phyloP scores from a whole-genome alignment of 257 asterid species.

The Lycium barbarum region DNA sequence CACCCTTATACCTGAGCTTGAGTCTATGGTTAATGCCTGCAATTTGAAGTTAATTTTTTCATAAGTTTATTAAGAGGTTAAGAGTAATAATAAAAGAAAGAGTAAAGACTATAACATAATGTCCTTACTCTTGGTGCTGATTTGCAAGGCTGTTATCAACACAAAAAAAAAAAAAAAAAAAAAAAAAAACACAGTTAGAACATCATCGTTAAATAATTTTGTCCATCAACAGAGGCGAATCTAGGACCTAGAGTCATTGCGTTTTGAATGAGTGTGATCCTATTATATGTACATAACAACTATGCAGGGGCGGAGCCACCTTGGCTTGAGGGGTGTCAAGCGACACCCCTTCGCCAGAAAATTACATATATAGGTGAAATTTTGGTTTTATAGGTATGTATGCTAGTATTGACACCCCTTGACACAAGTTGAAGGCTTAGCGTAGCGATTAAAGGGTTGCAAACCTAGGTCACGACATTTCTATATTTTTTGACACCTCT shows the following conservation, averaged over 20 bases:
- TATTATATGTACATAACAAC: background rate
- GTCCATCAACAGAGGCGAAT: background rate
- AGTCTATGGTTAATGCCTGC: constrained; percentile 87
- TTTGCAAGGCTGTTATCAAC: constrained; percentile 74
- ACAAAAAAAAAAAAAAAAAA: constrained; percentile 8
- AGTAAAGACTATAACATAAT: constrained; percentile 17
- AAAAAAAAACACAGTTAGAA: constrained; percentile 4
- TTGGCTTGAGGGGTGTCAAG: too few relatives aligned
- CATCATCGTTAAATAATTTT: background rate
- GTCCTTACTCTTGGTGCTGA: constrained; percentile 88
- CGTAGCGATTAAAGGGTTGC: too few relatives aligned
- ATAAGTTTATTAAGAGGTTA: constrained; percentile 7
- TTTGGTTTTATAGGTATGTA: too few relatives aligned
- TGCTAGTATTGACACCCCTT: too few relatives aligned
- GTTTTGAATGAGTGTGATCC: background rate
- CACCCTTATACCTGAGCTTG: constrained; percentile 78
- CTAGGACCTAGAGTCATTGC: background rate
- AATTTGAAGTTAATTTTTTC: constrained; percentile 24
- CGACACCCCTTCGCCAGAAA: too few relatives aligned
- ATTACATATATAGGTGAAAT: too few relatives aligned
- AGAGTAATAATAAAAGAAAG: constrained; percentile 1
- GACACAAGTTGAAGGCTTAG: too few relatives aligned
- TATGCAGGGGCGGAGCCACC: too few relatives aligned
- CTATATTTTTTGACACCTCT: too few relatives aligned
- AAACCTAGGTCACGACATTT: too few relatives aligned